phyloP scores from a whole-genome alignment of 768 basidiomycete species.

The Floccularia luteovirens region DNA sequence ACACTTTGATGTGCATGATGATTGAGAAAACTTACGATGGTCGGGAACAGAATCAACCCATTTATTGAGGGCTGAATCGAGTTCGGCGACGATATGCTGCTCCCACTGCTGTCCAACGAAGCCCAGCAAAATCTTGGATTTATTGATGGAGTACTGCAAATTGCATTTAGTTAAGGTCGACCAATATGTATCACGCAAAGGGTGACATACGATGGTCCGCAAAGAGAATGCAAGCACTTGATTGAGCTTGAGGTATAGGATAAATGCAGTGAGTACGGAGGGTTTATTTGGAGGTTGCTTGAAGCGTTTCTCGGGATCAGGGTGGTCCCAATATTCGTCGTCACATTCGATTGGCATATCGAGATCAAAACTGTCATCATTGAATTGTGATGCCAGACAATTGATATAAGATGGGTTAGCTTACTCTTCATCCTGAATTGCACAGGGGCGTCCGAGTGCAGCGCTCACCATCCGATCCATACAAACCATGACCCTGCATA shows the following conservation, averaged over 20 bases:
- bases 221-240: slow-evolving; percentile 59
- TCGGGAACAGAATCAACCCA: slow-evolving; percentile 66
- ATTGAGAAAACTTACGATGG: slow-evolving; percentile 31
- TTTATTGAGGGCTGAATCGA: slow-evolving; percentile 65
- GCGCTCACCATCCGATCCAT: slow-evolving; percentile 46
- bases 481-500: slow-evolving; percentile 44
- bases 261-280: slow-evolving; percentile 48
- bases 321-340: slow-evolving; percentile 71
- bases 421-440: slow-evolving; percentile 76
- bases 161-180: not conserved
- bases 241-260: slow-evolving; percentile 46
- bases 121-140: slow-evolving; percentile 57
- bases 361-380: slow-evolving; percentile 53
- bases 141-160: slow-evolving; percentile 75
- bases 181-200: not conserved
- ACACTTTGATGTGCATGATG: not conserved
- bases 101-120: slow-evolving; percentile 61
- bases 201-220: slow-evolving; percentile 48
- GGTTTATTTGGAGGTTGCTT: slow-evolving; percentile 63
- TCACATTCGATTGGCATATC: slow-evolving; percentile 60
- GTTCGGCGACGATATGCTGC: slow-evolving; percentile 57
- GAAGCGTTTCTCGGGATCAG: slow-evolving; percentile 51
- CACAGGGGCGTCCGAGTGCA: slow-evolving; percentile 64
- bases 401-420: slow-evolving; percentile 11
- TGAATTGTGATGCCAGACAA: slow-evolving; percentile 1